Conservation (phyloP, 2,329 filamentous ascomycete species). For the Venturia nashicola region DNA sequence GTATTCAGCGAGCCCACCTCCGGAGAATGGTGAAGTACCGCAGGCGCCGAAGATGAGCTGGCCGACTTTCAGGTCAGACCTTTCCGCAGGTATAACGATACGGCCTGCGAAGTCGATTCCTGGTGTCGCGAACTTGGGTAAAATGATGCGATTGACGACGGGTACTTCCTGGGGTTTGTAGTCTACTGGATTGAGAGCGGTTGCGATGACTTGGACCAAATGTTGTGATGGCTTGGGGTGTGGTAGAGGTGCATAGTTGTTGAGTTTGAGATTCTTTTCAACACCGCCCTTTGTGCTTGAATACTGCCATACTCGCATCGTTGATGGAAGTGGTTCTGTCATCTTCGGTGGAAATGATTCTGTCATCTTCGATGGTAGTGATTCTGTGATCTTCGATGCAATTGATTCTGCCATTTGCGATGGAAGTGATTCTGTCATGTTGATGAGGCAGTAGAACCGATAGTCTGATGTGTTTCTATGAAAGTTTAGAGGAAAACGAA, state of each 20-base stretch:
- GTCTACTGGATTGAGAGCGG: conserved; percentile 50
- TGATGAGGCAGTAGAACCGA: no score
- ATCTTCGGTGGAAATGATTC: not conserved
- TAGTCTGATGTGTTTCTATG: no score
- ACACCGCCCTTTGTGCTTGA: conserved; percentile 31
- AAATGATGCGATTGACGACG: conserved; percentile 25
- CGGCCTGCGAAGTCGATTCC: conserved; percentile 41
- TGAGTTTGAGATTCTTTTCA: conserved; percentile 41
- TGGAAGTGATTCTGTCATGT: no score
- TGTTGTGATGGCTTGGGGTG: conserved; percentile 26
- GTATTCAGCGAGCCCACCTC: conserved; percentile 28
- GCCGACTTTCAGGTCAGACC: conserved; percentile 21
- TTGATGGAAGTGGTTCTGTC: not conserved
- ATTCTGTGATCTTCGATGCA: no score
- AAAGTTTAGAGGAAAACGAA: no score
- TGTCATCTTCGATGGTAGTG: no score
- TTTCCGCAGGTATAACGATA: conserved; percentile 25
- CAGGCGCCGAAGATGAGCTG: conserved; percentile 29
- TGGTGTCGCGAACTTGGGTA: conserved; percentile 30
- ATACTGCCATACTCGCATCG: conserved; percentile 50
- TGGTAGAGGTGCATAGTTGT: conserved; percentile 30
- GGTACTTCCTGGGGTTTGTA: conserved; percentile 46
- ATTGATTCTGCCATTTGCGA: no score
- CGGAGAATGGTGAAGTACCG: conserved; percentile 16
- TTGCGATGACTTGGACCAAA: conserved; percentile 42